These are phyloP conservation scores for Abelmoschus esculentus DNA, from an alignment of 345 rosid species.

Conservation along the genomic window DNA sequence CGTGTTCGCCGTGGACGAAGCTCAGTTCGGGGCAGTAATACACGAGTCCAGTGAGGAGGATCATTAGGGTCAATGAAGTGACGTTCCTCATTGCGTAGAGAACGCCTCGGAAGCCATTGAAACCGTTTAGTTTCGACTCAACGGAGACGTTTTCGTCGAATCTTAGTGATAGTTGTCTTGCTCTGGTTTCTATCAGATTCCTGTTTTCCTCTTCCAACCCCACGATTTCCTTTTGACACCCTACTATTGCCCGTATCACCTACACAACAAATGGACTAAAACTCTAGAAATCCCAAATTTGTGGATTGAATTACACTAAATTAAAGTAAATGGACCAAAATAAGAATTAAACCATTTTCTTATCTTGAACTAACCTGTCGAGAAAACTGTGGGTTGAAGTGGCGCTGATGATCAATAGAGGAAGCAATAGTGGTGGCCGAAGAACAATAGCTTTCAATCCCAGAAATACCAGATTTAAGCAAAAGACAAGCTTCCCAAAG, in stretches of 20 bases:
- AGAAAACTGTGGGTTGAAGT: slow-evolving; percentile 25
- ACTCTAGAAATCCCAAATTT: no score
- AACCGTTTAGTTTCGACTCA: slow-evolving; percentile 48
- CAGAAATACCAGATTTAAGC: slow-evolving; percentile 40
- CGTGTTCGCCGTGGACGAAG: slow-evolving; percentile 20
- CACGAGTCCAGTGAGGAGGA: slow-evolving; percentile 52
- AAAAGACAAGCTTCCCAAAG: slow-evolving; percentile 52
- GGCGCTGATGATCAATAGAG: slow-evolving; percentile 22
- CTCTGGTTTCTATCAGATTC: slow-evolving; percentile 29
- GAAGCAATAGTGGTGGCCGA: slow-evolving; percentile 33
- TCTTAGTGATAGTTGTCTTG: slow-evolving; percentile 21
- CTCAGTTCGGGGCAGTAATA: slow-evolving; percentile 39
- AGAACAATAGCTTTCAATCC: slow-evolving; percentile 31
- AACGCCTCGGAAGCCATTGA: slow-evolving; percentile 75
- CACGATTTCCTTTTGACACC: slow-evolving; percentile 34
- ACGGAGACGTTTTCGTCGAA: slow-evolving; percentile 16
- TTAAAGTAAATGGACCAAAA: neutral
- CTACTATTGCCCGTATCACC: slow-evolving; percentile 34
- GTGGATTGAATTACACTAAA: no score
- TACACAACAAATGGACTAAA: neutral
- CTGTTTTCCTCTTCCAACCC: slow-evolving; percentile 40
- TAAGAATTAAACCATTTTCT: neutral
- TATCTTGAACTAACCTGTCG: slow-evolving; percentile 35
- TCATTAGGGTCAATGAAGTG: slow-evolving; percentile 49
- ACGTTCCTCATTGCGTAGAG: slow-evolving; percentile 68